These are phyloP conservation scores for Tricholoma flavovirens DNA, from an alignment of 768 basidiomycete genomes.

Conservation along the genomic window DNA sequence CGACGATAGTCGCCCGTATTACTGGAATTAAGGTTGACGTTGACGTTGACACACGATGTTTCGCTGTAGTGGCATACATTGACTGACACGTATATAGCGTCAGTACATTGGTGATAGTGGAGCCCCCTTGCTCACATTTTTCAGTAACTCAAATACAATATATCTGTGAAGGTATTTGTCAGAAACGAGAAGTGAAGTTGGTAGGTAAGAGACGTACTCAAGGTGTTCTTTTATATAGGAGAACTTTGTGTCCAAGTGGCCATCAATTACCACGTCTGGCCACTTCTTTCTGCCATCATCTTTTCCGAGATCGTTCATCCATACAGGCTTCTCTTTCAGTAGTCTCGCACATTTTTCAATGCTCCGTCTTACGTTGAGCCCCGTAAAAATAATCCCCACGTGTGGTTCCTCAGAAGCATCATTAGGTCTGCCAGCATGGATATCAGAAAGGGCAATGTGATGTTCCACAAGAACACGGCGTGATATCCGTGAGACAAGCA, in stretches of 20 bases:
- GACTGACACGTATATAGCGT: constrained; percentile 37
- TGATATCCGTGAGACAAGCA: constrained; percentile 88
- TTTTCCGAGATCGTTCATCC: constrained; percentile 35
- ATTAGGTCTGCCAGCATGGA: constrained; percentile 33
- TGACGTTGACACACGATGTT: constrained; percentile 37
- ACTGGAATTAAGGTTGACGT: constrained; percentile 49
- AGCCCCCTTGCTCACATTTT: constrained; percentile 58
- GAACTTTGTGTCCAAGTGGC: constrained; percentile 64
- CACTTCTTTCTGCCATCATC: constrained; percentile 28
- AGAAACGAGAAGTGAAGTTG: neutral
- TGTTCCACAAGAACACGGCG: constrained; percentile 86
- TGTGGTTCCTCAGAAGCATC: constrained; percentile 45
- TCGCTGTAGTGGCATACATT: constrained; percentile 59
- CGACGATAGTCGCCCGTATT: constrained; percentile 70
- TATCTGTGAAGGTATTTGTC: constrained; percentile 43
- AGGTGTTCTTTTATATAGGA: constrained; percentile 84
- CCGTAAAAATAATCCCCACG: constrained; percentile 84
- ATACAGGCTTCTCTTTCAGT: constrained; percentile 42
- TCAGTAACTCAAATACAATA: constrained; percentile 83
- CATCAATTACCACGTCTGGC: constrained; percentile 69
- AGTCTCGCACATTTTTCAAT: constrained; percentile 64
- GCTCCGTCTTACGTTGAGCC: constrained; percentile 60
- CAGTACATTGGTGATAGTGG: neutral
- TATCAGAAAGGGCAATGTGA: constrained; percentile 75
- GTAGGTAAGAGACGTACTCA: constrained; percentile 45